A percentile compares a stretch with the other conserved stretches of the same genome.
Evolutionary conservation across 331 rosid species (phyloP).

Genomic region (Quercus tomentella): DNA sequence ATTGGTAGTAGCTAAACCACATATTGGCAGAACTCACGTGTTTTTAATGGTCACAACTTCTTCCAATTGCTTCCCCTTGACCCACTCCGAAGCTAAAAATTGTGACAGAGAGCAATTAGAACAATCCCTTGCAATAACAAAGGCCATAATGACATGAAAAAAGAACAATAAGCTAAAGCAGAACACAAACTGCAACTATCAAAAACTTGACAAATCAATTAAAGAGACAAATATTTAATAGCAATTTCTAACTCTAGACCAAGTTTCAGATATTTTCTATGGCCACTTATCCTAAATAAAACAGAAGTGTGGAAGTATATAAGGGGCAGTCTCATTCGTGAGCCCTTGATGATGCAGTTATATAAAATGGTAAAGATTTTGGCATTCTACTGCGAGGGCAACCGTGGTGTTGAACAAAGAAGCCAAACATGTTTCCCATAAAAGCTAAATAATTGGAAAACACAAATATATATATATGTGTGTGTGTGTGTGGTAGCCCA

Average conservation of each 20-base stretch:
- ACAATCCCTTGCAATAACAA: background rate
- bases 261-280: too few relatives aligned
- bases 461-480: too few relatives aligned
- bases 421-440: background rate
- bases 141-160: background rate
- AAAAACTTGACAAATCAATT: background rate
- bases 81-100: slow-evolving; percentile 86
- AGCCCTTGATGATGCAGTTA: too few relatives aligned
- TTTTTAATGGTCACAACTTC: slow-evolving; percentile 33
- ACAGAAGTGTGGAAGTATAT: too few relatives aligned
- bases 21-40: too few relatives aligned
- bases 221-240: background rate
- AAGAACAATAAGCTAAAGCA: background rate
- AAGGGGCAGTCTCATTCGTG: too few relatives aligned
- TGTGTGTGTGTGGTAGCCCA: too few relatives aligned
- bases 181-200: background rate
- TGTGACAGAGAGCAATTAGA: slow-evolving; percentile 1
- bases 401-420: background rate
- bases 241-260: background rate
- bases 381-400: background rate
- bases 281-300: too few relatives aligned
- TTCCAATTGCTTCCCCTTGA: slow-evolving; percentile 79
- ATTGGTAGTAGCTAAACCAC: too few relatives aligned
- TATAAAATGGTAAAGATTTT: too few relatives aligned
- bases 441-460: background rate